Evolutionary conservation across 129 eudicot genomes (phyloP).

Genomic region (Flaveria bidentis): DNA sequence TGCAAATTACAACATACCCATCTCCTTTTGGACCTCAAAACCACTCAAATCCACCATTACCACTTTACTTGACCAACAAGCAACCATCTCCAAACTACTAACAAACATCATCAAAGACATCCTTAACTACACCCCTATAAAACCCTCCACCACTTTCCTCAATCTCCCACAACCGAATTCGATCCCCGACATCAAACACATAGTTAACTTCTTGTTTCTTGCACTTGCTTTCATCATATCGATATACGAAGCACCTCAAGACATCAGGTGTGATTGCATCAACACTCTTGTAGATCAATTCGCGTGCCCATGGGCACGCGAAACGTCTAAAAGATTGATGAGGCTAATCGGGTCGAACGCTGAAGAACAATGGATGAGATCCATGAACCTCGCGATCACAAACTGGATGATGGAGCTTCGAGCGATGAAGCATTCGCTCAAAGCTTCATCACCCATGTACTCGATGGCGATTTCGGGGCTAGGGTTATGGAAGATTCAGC

Average conservation of each 20-base stretch:
- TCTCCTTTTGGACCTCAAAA: slow-evolving; percentile 83
- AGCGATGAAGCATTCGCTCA: slow-evolving; percentile 27
- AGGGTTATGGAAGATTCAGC: slow-evolving; percentile 87
- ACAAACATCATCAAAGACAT: slow-evolving; percentile 57
- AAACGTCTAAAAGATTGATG: slow-evolving; percentile 48
- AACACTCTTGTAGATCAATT: slow-evolving; percentile 43
- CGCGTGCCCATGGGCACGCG: slow-evolving; percentile 47
- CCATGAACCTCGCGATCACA: slow-evolving; percentile 68
- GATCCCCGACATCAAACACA: slow-evolving; percentile 42
- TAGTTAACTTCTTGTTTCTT: slow-evolving; percentile 64
- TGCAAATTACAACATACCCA: slow-evolving; percentile 52
- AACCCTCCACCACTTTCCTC: slow-evolving; percentile 31
- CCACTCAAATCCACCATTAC: slow-evolving; percentile 34
- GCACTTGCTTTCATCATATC: slow-evolving; percentile 66
- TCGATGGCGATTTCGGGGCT: slow-evolving; percentile 50
- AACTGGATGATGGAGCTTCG: slow-evolving; percentile 65
- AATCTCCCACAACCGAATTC: slow-evolving; percentile 43
- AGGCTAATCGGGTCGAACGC: slow-evolving; percentile 61
- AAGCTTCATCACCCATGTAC: slow-evolving; percentile 65
- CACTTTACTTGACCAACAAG: slow-evolving; percentile 31
- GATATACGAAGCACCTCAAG: slow-evolving; percentile 80
- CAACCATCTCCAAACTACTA: slow-evolving; percentile 42
- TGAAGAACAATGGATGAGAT: slow-evolving; percentile 82
- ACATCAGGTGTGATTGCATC: slow-evolving; percentile 54
- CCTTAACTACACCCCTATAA: slow-evolving; percentile 58